Conservation (phyloP, 805 yeast genomes). For the Blastobotrys muscicola region DNA sequence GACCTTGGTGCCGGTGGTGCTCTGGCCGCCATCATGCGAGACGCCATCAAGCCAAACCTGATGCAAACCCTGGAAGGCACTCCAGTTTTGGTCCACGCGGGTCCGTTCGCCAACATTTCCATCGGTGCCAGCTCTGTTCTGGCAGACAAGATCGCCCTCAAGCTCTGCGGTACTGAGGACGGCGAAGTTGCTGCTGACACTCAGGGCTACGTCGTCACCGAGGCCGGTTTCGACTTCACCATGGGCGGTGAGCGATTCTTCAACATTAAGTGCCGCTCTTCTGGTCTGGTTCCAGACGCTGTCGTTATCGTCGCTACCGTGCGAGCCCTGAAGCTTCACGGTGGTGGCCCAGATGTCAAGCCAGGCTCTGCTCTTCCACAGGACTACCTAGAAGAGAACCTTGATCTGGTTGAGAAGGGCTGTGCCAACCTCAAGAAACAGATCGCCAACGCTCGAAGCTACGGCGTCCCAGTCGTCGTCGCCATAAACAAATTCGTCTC, state of each 20-base stretch:
- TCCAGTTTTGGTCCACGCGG: slow-evolving; percentile 97
- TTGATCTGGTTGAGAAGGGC: slow-evolving; percentile 68
- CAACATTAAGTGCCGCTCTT: slow-evolving; percentile 91
- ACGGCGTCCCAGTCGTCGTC: slow-evolving; percentile 87
- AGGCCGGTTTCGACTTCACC: slow-evolving; percentile 97
- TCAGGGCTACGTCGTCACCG: slow-evolving; percentile 85
- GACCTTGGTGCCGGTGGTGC: slow-evolving; percentile 96
- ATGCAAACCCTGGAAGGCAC: slow-evolving; percentile 98
- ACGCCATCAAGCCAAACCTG: slow-evolving; percentile 89
- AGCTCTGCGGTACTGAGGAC: slow-evolving; percentile 65
- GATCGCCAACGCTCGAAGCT: slow-evolving; percentile 73
- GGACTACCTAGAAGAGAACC: slow-evolving; percentile 75
- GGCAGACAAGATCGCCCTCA: slow-evolving; percentile 88
- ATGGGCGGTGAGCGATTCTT: slow-evolving; percentile 99
- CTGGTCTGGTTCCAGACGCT: slow-evolving; percentile 80
- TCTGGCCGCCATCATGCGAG: slow-evolving; percentile 84
- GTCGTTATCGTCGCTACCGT: slow-evolving; percentile 94
- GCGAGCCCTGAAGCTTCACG: slow-evolving; percentile 90
- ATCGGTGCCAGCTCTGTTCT: slow-evolving; percentile 93
- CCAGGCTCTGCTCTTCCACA: slow-evolving; percentile 84
- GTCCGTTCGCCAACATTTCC: slow-evolving; percentile 95
- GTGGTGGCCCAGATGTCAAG: slow-evolving; percentile 94
- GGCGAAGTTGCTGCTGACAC: slow-evolving; percentile 28
- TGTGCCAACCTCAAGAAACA: slow-evolving; percentile 87
- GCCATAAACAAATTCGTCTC: slow-evolving; percentile 84